phyloP scores from a whole-genome alignment of 805 yeast species.

The Alloascoidea hylecoeti region DNA sequence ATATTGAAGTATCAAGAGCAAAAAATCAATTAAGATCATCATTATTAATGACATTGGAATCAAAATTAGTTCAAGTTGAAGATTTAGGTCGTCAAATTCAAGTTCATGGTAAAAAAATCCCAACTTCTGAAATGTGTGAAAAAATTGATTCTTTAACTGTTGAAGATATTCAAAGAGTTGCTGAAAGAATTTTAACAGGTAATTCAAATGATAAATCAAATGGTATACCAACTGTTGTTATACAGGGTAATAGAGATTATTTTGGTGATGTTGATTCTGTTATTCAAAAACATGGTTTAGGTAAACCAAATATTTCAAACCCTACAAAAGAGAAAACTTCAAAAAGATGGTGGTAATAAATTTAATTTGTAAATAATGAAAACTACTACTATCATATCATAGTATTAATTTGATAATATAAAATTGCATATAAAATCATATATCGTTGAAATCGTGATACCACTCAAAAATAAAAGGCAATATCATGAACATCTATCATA shows the following conservation, averaged over 20 bases:
- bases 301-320: slow-evolving; percentile 16
- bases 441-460: too few species aligned
- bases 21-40: slow-evolving; percentile 86
- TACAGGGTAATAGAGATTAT: slow-evolving; percentile 75
- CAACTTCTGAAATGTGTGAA: slow-evolving; percentile 68
- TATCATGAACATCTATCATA: too few species aligned
- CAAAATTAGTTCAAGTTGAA: slow-evolving; percentile 86
- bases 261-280: slow-evolving; percentile 75
- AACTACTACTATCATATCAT: too few species aligned
- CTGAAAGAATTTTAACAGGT: slow-evolving; percentile 63
- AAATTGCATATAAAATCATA: too few species aligned
- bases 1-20: slow-evolving; percentile 72
- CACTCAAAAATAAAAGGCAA: too few species aligned
- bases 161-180: slow-evolving; percentile 58
- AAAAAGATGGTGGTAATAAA: slow-evolving; percentile 12
- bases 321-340: slow-evolving; percentile 5
- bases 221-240: slow-evolving; percentile 70
- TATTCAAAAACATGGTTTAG: slow-evolving; percentile 61
- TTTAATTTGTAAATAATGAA: too few species aligned
- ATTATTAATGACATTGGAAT: slow-evolving; percentile 83
- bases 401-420: too few species aligned
- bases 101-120: slow-evolving; percentile 61
- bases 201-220: slow-evolving; percentile 33
- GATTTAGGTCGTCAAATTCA: slow-evolving; percentile 93
- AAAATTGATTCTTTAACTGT: slow-evolving; percentile 58